Percentiles rank a stretch among this genome's conserved stretches.
These are phyloP conservation scores for Naganishia cerealis DNA, from an alignment of 1,284 basidiomycete species.

Conservation along the genomic window DNA sequence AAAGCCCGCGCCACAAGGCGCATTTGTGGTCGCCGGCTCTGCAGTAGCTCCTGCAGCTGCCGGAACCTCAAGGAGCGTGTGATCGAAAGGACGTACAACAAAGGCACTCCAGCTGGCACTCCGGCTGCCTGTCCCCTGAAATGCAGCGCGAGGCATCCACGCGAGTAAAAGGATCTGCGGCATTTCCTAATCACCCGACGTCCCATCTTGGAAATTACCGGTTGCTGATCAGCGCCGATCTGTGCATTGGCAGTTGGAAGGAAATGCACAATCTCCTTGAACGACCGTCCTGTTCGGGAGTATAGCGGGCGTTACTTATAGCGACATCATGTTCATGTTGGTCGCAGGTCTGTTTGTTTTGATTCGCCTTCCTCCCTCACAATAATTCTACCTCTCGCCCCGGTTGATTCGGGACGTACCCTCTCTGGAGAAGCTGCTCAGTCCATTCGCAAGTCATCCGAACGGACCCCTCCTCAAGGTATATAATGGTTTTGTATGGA, in stretches of 20 bases:
- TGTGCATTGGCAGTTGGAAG: constrained; percentile 10
- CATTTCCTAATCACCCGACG: constrained; percentile 17
- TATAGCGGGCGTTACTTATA: neutral
- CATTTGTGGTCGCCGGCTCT: neutral
- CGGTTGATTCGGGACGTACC: constrained; percentile 22
- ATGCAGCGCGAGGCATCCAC: neutral
- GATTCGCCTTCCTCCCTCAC: neutral
- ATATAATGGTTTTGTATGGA: constrained; percentile 6
- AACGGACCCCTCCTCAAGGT: constrained; percentile 2
- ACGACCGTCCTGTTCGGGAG: neutral
- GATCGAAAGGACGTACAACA: constrained; percentile 13
- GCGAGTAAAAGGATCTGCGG: constrained; percentile 10
- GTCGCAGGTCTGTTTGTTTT: constrained; percentile 15
- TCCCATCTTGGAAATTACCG: constrained; percentile 26
- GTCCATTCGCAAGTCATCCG: constrained; percentile 24
- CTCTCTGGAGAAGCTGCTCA: neutral
- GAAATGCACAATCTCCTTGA: neutral
- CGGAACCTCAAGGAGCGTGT: neutral
- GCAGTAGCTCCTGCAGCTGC: neutral
- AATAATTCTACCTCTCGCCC: neutral
- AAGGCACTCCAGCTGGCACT: neutral
- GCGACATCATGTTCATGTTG: neutral
- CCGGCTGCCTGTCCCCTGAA: neutral
- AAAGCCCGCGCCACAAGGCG: neutral
- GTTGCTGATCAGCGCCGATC: constrained; percentile 26